These are phyloP conservation scores for Pestalotiopsis fici DNA, from an alignment of 2,329 filamentous ascomycete species.

Conservation along the genomic window DNA sequence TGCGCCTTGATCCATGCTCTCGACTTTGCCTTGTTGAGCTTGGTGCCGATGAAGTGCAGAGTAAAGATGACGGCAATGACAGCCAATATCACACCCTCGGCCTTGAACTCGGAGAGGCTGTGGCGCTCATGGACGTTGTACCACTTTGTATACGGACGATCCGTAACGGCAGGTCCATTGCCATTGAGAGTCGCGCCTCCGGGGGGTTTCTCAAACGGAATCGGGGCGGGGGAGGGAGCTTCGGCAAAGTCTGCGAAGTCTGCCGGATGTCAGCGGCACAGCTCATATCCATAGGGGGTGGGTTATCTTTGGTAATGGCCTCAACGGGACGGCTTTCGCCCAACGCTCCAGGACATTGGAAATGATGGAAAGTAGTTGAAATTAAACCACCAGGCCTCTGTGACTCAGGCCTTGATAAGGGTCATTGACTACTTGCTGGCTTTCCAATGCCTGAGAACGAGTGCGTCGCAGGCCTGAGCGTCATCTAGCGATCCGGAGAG, in stretches of 20 bases:
- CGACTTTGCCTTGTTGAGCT: constrained; percentile 78
- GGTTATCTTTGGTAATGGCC: neutral
- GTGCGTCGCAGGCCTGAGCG: neutral
- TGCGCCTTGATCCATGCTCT: constrained; percentile 79
- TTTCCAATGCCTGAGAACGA: neutral
- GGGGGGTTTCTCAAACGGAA: constrained; percentile 46
- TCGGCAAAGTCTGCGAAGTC: constrained; percentile 95
- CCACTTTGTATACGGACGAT: constrained; percentile 84
- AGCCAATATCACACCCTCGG: constrained; percentile 80
- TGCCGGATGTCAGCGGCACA: constrained; percentile 36
- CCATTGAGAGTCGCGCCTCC: constrained; percentile 47
- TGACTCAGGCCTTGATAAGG: neutral
- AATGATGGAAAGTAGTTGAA: neutral
- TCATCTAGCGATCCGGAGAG: neutral
- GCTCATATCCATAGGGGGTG: neutral
- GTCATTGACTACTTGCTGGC: neutral
- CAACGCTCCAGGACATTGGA: constrained; percentile 21
- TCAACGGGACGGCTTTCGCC: neutral
- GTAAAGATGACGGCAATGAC: constrained; percentile 74
- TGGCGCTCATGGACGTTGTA: constrained; percentile 95
- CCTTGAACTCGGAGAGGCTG: constrained; percentile 79
- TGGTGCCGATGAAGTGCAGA: constrained; percentile 80
- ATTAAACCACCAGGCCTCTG: neutral
- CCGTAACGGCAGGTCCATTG: constrained; percentile 47
- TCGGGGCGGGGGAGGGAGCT: constrained; percentile 66